phyloP scores from a whole-genome alignment of 2,329 filamentous ascomycete genomes.

The Alternaria infectoria region DNA sequence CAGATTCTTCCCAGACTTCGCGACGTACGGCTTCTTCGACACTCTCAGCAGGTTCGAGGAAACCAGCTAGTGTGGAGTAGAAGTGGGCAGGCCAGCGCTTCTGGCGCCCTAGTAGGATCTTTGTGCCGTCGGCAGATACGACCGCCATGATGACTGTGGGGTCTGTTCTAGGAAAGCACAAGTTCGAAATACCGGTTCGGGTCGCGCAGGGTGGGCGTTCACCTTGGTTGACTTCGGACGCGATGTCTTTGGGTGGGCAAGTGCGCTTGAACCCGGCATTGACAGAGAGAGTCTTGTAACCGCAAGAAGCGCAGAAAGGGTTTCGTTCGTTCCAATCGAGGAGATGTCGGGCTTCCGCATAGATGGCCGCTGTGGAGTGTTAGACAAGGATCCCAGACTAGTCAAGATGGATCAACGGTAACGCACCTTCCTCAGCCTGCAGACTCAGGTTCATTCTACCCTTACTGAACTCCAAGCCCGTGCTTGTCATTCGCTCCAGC shows the following conservation, averaged over 20 bases:
- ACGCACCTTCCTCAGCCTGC: conserved; percentile 65
- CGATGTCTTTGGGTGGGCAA: conserved; percentile 74
- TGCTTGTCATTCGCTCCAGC: conserved; percentile 64
- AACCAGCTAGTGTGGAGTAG: conserved; percentile 80
- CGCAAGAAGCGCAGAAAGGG: conserved; percentile 89
- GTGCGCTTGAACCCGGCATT: conserved; percentile 82
- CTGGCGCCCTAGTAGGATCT: conserved; percentile 82
- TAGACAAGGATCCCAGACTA: not conserved
- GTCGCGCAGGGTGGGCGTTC: conserved; percentile 77
- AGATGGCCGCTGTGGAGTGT: conserved; percentile 75
- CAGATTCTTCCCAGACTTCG: conserved; percentile 60
- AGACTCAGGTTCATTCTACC: conserved; percentile 69
- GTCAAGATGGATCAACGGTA: not conserved
- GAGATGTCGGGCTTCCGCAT: conserved; percentile 84
- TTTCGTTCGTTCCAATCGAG: conserved; percentile 95
- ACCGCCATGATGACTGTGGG: conserved; percentile 96
- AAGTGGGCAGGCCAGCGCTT: conserved; percentile 82
- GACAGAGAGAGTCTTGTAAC: conserved; percentile 77
- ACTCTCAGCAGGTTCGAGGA: conserved; percentile 58
- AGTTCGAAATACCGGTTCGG: conserved; percentile 84
- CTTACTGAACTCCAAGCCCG: conserved; percentile 69
- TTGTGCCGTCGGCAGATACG: conserved; percentile 77
- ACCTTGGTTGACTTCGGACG: conserved; percentile 51
- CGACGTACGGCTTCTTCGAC: conserved; percentile 60
- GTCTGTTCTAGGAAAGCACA: conserved; percentile 90